Conservation (phyloP, 176 grass and related monocot species). For the Saccharum officinarum region DNA sequence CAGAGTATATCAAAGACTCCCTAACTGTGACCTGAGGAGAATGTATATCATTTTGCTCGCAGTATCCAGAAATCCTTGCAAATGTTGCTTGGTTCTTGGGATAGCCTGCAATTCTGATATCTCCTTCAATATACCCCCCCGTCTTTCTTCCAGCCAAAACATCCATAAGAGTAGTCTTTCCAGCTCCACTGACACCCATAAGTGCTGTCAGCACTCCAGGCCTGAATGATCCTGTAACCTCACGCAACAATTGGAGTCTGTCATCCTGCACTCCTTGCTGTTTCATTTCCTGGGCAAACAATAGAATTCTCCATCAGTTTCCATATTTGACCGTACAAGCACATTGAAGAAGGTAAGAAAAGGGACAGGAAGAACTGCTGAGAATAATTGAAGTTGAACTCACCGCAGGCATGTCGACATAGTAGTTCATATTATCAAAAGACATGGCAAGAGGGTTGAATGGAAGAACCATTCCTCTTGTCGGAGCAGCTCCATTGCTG, state of each 20-base stretch:
- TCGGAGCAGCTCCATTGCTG: slow-evolving; percentile 41
- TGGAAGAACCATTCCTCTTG: slow-evolving; percentile 59
- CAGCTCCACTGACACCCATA: slow-evolving; percentile 99
- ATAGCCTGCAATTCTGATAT: slow-evolving; percentile 85
- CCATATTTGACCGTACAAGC: not conserved
- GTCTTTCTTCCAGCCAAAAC: slow-evolving; percentile 97
- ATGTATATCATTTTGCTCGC: slow-evolving; percentile 99
- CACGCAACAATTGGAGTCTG: slow-evolving; percentile 83
- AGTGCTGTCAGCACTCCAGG: slow-evolving; percentile 93
- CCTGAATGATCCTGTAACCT: slow-evolving; percentile 79
- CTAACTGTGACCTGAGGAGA: slow-evolving; percentile 96
- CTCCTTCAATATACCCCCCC: slow-evolving; percentile 98
- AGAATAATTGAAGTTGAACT: slow-evolving; percentile 44
- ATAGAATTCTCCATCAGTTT: slow-evolving; percentile 31
- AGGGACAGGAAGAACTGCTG: slow-evolving; percentile 19
- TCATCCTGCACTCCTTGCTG: slow-evolving; percentile 90
- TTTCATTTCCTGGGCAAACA: slow-evolving; percentile 84
- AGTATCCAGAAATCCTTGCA: slow-evolving; percentile 97
- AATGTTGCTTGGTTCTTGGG: slow-evolving; percentile 96
- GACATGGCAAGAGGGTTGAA: slow-evolving; percentile 93
- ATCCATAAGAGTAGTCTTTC: slow-evolving; percentile 98
- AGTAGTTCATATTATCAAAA: slow-evolving; percentile 92
- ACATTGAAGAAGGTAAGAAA: slow-evolving; percentile 20
- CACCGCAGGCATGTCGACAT: slow-evolving; percentile 93
- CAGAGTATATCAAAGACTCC: slow-evolving; percentile 95